A percentile compares a stretch with the other conserved stretches of the same genome.
Conservation (phyloP, 2,329 filamentous ascomycete genomes). For the Bertia moriformis region DNA sequence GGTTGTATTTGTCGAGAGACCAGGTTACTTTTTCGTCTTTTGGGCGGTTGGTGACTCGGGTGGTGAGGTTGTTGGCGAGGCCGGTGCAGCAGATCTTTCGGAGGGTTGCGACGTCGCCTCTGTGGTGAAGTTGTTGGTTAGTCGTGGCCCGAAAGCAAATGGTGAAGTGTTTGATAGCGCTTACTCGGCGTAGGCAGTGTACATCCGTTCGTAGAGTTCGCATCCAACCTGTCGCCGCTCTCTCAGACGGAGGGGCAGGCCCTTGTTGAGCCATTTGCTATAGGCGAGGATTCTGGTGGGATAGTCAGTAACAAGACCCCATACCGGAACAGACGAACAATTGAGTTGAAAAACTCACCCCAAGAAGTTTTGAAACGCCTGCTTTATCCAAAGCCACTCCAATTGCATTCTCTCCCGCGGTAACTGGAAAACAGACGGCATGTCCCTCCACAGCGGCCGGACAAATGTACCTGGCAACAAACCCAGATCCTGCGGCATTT, state of each 20-base stretch:
- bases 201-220: constrained; percentile 27
- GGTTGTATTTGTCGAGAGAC: constrained; percentile 8
- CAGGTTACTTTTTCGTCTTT: neutral
- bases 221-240: constrained; percentile 18
- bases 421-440: constrained; percentile 21
- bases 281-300: constrained; percentile 13
- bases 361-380: constrained; percentile 14
- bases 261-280: constrained; percentile 14
- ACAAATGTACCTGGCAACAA: constrained; percentile 25
- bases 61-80: constrained; percentile 15
- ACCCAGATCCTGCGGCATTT: constrained; percentile 25
- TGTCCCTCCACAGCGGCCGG: constrained; percentile 18
- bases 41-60: constrained; percentile 17
- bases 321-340: neutral
- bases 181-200: constrained; percentile 27
- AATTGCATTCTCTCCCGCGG: constrained; percentile 17
- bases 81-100: constrained; percentile 19
- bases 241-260: constrained; percentile 15
- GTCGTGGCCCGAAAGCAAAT: constrained; percentile 5
- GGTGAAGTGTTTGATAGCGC: constrained; percentile 8
- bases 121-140: constrained; percentile 10
- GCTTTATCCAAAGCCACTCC: constrained; percentile 22
- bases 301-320: constrained; percentile 6
- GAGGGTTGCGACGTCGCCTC: constrained; percentile 17
- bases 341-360: constrained; percentile 11